Evolutionary conservation across 1,284 basidiomycete genomes (phyloP), one percentile per base, ranked within the genome.

Genomic region (Meira nashicola): DNA sequence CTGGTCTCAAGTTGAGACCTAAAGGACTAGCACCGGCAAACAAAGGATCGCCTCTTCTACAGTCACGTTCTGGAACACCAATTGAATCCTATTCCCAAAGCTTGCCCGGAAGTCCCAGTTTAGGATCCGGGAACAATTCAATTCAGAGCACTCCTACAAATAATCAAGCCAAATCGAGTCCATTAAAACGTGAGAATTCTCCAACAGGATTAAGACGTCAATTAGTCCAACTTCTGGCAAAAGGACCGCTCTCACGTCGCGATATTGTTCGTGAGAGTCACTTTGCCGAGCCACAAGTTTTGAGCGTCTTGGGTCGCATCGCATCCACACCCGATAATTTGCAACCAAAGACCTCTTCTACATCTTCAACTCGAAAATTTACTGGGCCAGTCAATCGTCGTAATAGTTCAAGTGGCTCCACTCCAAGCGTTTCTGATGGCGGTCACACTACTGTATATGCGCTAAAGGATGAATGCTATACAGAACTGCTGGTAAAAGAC

Each of bases 141-240:
- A 5, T 17, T 19, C 17, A n/a, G 25, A 48, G 12, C 5, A 25
- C 23, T 5, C 46, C 46, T 5, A 21, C 46, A 14, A 48, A 12
- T 10, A n/a, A n/a, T 17, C 46, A 48, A 5, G 17, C 46, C 12
- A 21, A n/a, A 21, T 21, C 14, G 3, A 14, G 12, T 21, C 17
- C 12, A n/a, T 5, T 48, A 25, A n/a, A 48, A 14, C 17, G 23
- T 2, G 25, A 19, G 5, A 19, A 17, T 12, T 23, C 50, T 40
- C 50, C 50, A 2, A 53, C 19, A 6, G 28, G 28, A 33, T 25
- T 53, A n/a, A 2, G 39, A 33, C 17, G 28, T n/a, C 37, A 33
- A 41, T 33, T 53, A 25, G 37, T 53, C 8, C 50, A 53, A 53
- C 37, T 53, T 14, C 5, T 53, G 50, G 50, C 50, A 14, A 53